phyloP scores from a whole-genome alignment of 2,329 filamentous ascomycete genomes.

The Alternaria sp. region DNA sequence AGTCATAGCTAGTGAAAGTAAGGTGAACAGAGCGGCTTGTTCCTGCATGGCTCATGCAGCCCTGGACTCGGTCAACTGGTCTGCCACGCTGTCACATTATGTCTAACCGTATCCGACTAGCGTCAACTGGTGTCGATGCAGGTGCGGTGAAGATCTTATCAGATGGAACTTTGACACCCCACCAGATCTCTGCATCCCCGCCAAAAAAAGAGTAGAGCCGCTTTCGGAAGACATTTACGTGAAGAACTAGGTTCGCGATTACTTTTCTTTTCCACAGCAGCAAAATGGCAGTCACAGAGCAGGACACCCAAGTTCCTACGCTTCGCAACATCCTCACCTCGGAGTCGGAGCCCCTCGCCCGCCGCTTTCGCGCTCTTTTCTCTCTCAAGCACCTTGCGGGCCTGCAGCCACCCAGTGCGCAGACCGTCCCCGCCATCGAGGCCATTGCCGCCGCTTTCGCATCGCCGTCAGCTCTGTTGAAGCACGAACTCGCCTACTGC shows the following conservation, averaged over 20 bases:
- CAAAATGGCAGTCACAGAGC: slow-evolving; percentile 38
- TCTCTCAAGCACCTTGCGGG: slow-evolving; percentile 93
- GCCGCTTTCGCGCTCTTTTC: slow-evolving; percentile 95
- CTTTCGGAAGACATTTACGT: slow-evolving; percentile 9
- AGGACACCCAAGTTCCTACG: slow-evolving; percentile 60
- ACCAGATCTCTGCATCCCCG: slow-evolving; percentile 22
- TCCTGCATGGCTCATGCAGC: slow-evolving; percentile 10
- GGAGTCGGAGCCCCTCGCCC: slow-evolving; percentile 80
- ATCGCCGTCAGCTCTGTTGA: slow-evolving; percentile 86
- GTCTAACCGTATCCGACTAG: not conserved
- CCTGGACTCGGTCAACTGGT: slow-evolving; percentile 12
- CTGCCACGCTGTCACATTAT: slow-evolving; percentile 17
- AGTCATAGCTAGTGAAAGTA: slow-evolving; percentile 27
- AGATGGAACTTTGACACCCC: slow-evolving; percentile 31
- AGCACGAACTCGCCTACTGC: slow-evolving; percentile 97
- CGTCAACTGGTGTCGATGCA: not conserved
- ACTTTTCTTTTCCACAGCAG: not conserved
- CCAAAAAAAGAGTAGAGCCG: slow-evolving; percentile 38
- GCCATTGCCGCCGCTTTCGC: slow-evolving; percentile 88
- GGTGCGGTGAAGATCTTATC: slow-evolving; percentile 30
- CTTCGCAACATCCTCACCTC: slow-evolving; percentile 79
- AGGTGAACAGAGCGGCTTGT: slow-evolving; percentile 6
- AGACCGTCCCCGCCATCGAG: slow-evolving; percentile 68
- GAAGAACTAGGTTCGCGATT: not conserved
- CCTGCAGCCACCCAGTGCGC: slow-evolving; percentile 62